Base-by-base conservation (phyloP, 140 eudicot genomes). In the Stevia rebaudiana region DNA sequence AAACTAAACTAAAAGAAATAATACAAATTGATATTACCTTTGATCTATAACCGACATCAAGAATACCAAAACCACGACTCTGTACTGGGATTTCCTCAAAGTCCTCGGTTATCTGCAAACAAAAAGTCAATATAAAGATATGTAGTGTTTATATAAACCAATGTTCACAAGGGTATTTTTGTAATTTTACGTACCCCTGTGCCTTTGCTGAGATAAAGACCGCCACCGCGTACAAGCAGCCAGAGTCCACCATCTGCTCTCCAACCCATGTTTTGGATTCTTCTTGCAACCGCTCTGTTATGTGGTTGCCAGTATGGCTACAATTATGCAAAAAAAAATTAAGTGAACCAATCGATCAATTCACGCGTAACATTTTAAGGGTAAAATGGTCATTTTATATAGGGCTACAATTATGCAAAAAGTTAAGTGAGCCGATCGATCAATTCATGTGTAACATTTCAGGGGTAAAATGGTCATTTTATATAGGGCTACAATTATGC, bases 251-350 rank as follows among this genome's bases (percentile, higher is more conserved):
- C 99, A 74, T 94, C 99, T 12, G 99, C 96, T 71, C 99, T 88
- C 99, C 99, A 94, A 41, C 99, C 99, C 97, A 94, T 94, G 77
- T 78, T 94, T 49, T 94, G 99, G 61, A 94, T 94, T 81, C 99
- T 81, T 77, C 99, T 79, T 19, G 97, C 99, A 70, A 88, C 85
- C 64, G 96, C 49, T 64, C 97, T 75, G 41, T 94, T 94, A 80
- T 94, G 99, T 31, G 99, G 99, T 77, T 94, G 97, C 99, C 97
- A 94, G 79, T 77, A 94, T 24, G 97, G 80, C 99, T 94, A 87
- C 78, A 76, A 71, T 19, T 57, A 25, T 55, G 30, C 68, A 28
- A 28, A 28, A 28, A 28, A 28, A 28, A 28, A 28, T 4, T 28
- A 28, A 28, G 18, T 17, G 39, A 37, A 39, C 51, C 0, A 18